Percentiles rank a stretch among this genome's conserved stretches.
Conservation (phyloP, 2,329 filamentous ascomycete species). For the Ascochyta pisi region DNA sequence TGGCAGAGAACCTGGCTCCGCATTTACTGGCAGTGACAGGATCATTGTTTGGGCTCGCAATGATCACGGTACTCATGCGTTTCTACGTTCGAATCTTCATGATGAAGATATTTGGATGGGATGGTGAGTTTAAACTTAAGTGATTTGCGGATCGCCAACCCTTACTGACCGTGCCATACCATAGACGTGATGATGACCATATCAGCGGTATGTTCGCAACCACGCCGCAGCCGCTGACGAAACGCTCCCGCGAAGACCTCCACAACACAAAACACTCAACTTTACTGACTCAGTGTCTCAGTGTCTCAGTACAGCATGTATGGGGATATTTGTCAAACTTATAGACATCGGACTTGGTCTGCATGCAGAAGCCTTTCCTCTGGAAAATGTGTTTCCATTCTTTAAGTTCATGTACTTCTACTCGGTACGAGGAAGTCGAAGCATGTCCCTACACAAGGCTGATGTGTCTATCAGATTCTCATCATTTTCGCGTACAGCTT, state of each 20-base stretch:
- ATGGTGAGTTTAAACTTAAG: conserved; percentile 20
- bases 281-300: conserved; percentile 2
- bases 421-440: conserved; percentile 26
- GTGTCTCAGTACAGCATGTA: conserved; percentile 23
- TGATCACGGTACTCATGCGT: conserved; percentile 22
- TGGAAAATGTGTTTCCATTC: conserved; percentile 43
- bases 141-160: background rate
- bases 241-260: background rate
- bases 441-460: background rate
- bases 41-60: conserved; percentile 46
- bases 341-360: conserved; percentile 54
- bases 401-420: conserved; percentile 53
- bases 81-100: conserved; percentile 31
- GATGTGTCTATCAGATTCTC: conserved; percentile 40
- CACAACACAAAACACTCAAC: background rate
- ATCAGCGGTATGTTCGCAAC: conserved; percentile 22
- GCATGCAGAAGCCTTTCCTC: conserved; percentile 48
- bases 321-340: conserved; percentile 26
- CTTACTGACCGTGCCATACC: conserved; percentile 10
- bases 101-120: conserved; percentile 32
- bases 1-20: conserved; percentile 46
- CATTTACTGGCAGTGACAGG: conserved; percentile 51
- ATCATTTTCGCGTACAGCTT: conserved; percentile 54
- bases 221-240: background rate
- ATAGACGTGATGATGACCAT: conserved; percentile 51